Evolutionary conservation across 1,284 basidiomycete genomes (phyloP).

Genomic region (Cryptococcus deneoformans): DNA sequence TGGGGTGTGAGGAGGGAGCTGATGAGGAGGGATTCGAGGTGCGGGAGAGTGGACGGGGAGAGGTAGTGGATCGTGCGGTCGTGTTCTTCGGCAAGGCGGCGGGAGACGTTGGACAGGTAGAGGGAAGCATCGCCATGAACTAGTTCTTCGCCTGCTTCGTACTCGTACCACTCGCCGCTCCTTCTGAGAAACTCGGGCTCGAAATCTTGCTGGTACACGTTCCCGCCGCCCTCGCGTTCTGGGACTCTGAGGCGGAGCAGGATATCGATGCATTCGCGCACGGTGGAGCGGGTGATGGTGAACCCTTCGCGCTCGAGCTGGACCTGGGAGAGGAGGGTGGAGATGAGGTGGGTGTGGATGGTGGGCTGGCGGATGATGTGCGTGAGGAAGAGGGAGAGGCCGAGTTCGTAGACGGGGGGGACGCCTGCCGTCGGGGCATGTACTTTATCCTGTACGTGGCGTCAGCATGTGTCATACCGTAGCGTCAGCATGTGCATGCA

Average conservation of each 20-base stretch:
- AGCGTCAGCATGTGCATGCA: not conserved
- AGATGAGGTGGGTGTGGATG: slow-evolving; percentile 77
- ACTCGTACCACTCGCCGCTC: slow-evolving; percentile 74
- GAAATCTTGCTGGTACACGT: slow-evolving; percentile 80
- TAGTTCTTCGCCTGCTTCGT: slow-evolving; percentile 58
- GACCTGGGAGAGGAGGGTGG: slow-evolving; percentile 80
- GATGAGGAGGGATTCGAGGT: slow-evolving; percentile 74
- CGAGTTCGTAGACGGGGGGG: slow-evolving; percentile 77
- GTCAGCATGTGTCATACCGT: not conserved
- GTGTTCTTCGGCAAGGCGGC: slow-evolving; percentile 78
- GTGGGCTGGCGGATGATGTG: slow-evolving; percentile 67
- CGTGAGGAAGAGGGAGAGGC: slow-evolving; percentile 78
- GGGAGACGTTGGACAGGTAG: slow-evolving; percentile 77
- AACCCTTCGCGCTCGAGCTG: slow-evolving; percentile 89
- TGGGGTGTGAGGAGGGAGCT: slow-evolving; percentile 75
- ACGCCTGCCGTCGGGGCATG: slow-evolving; percentile 70
- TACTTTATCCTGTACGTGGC: slow-evolving; percentile 73
- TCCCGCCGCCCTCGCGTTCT: slow-evolving; percentile 50
- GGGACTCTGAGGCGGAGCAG: slow-evolving; percentile 52
- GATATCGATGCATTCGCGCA: slow-evolving; percentile 88
- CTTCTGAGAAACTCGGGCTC: slow-evolving; percentile 79
- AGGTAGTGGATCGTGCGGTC: slow-evolving; percentile 88
- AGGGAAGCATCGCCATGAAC: slow-evolving; percentile 70
- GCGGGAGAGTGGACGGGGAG: slow-evolving; percentile 65
- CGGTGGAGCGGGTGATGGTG: slow-evolving; percentile 83